A percentile compares a stretch with the other conserved stretches of the same genome.
Conservation (phyloP, 2,329 filamentous ascomycete genomes). For the Diatrype stigma region DNA sequence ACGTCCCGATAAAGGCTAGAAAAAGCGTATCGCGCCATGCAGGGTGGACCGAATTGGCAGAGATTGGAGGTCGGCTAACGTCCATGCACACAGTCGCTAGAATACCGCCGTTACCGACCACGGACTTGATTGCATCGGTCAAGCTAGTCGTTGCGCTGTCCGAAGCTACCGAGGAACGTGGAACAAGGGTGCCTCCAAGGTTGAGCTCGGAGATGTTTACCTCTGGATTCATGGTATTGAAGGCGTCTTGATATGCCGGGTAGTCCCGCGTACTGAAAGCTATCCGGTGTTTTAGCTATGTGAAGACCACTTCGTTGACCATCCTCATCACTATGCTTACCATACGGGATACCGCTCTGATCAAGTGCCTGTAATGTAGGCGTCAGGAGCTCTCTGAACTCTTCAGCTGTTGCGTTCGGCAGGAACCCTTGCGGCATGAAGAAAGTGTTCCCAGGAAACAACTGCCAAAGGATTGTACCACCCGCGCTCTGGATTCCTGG, state of each 20-base stretch:
- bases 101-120: conserved; percentile 21
- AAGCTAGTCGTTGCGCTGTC: conserved; percentile 10
- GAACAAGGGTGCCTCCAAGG: conserved; percentile 12
- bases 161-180: conserved; percentile 3
- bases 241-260: conserved; percentile 10
- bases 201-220: conserved; percentile 12
- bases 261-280: conserved; percentile 1
- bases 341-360: conserved; percentile 7
- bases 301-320: neutral
- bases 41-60: conserved; percentile 27
- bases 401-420: conserved; percentile 5
- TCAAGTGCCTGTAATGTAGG: conserved; percentile 8
- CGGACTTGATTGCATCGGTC: conserved; percentile 22
- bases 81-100: conserved; percentile 23
- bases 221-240: conserved; percentile 1
- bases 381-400: conserved; percentile 5
- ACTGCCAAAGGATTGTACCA: conserved; percentile 3
- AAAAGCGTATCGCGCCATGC: conserved; percentile 29
- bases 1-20: conserved; percentile 20
- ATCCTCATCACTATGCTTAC: conserved; percentile 1
- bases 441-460: conserved; percentile 4
- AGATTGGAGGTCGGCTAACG: conserved; percentile 17
- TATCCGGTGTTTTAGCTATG: neutral
- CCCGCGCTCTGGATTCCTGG: conserved; percentile 5
- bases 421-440: conserved; percentile 5